Evolutionary conservation across 2,329 filamentous ascomycete genomes (phyloP).

Genomic region (Thelonectria discophora): DNA sequence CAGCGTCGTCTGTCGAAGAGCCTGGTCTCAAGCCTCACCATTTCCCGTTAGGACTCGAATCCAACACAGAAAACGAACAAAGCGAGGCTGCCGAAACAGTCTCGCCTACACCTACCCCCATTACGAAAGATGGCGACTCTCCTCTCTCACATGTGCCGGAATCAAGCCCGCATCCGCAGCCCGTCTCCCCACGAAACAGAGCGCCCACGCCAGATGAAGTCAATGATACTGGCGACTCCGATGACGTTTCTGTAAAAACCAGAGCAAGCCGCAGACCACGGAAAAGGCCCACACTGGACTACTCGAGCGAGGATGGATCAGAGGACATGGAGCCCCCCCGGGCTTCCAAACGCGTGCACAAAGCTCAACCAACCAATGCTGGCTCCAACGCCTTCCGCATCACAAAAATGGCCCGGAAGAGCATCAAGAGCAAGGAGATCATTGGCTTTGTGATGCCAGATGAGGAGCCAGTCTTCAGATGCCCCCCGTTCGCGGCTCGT

Average conservation of each 20-base stretch:
- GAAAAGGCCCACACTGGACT: constrained; percentile 1
- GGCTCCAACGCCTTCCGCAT: constrained; percentile 47
- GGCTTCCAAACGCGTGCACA: constrained; percentile 2
- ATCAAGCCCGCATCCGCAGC: neutral
- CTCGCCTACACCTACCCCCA: neutral
- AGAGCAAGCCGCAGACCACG: neutral
- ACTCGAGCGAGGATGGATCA: constrained; percentile 15
- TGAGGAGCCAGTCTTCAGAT: constrained; percentile 26
- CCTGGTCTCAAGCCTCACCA: neutral
- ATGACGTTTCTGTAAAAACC: neutral
- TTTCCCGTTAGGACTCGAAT: neutral
- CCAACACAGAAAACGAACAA: neutral
- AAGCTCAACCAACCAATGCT: constrained; percentile 3
- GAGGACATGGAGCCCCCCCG: neutral
- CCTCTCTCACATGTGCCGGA: neutral
- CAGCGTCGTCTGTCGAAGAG: constrained; percentile 2
- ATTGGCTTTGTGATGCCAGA: constrained; percentile 49
- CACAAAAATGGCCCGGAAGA: constrained; percentile 52
- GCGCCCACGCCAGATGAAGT: neutral
- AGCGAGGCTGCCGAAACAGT: neutral
- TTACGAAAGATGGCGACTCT: neutral
- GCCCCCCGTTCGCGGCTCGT: neutral
- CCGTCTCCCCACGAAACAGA: neutral
- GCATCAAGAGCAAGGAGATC: constrained; percentile 58
- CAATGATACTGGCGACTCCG: neutral